These are phyloP conservation scores for Elsinoe arachidis DNA, from an alignment of 2,329 filamentous ascomycete species.

Conservation along the genomic window DNA sequence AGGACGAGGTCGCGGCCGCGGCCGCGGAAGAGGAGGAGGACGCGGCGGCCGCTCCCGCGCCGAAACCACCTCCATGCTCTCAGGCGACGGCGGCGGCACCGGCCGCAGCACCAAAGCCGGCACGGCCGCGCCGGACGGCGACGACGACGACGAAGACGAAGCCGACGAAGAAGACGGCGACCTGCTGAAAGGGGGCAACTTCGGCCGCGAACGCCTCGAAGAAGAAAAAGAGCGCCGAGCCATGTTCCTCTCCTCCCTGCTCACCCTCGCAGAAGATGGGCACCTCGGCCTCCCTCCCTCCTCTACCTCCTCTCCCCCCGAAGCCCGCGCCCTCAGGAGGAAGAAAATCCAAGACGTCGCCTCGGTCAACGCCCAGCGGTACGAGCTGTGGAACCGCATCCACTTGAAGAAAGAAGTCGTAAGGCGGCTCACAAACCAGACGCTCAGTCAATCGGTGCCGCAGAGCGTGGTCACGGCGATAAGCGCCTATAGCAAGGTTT, in stretches of 20 bases:
- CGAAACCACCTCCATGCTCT: conserved; percentile 13
- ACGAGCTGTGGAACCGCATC: conserved; percentile 61
- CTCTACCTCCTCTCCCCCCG: too few relatives aligned
- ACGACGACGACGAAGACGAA: conserved; percentile 43
- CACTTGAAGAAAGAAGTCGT: conserved; percentile 62
- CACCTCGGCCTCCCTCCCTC: conserved; percentile 17
- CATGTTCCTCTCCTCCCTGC: conserved; percentile 30
- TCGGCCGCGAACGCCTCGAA: conserved; percentile 52
- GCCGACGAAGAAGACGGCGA: conserved; percentile 52
- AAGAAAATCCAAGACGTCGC: conserved; percentile 51
- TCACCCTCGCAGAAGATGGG: neutral
- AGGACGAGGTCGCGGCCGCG: conserved; percentile 39
- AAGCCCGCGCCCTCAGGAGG: neutral
- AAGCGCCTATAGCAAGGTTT: conserved; percentile 66
- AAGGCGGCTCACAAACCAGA: conserved; percentile 69
- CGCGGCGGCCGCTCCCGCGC: conserved; percentile 14
- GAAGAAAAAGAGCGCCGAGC: conserved; percentile 61
- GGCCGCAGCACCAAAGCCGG: conserved; percentile 13
- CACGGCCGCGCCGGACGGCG: conserved; percentile 35
- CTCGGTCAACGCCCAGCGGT: conserved; percentile 58
- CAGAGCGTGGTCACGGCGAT: conserved; percentile 67
- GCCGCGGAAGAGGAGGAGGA: conserved; percentile 11
- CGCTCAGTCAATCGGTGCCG: conserved; percentile 69
- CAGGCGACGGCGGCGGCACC: conserved; percentile 14
- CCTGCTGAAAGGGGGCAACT: conserved; percentile 42